Evolutionary conservation across 2,329 filamentous ascomycete species (phyloP), one percentile per base, ranked within the genome.

Genomic region (Exophiala sp.): DNA sequence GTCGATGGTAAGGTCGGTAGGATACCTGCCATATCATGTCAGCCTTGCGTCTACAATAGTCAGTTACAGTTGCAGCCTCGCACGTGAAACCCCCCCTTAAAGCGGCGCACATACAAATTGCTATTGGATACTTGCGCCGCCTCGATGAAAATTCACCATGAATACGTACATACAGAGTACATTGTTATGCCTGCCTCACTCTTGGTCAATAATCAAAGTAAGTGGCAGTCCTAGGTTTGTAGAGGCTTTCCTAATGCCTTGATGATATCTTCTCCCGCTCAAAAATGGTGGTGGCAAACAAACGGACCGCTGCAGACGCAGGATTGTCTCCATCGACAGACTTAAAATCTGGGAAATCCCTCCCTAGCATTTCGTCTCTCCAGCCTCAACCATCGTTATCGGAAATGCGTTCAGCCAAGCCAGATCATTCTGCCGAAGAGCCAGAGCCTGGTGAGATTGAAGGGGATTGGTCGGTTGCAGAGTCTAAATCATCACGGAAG

Each of bases 401-500:
- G 19, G n/a, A 24, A 4, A 41, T 41, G 38, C 19, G 7, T 8
- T 2, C 21, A 14, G 18, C 30, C 18, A 14, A 14, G n/a, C 10
- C 13, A 22, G 37, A 32, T 4, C 2, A 9, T 24, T 3, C 11
- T 32, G 5, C 10, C 5, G 13, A 43, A 19, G 14, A 5, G 23
- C 3, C 3, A 11, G 18, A 32, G 11, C 3, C 8, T 10, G 40
- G 40, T 30, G 22, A 41, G 13, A 13, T 14, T 43, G 35, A 52
- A 10, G 46, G 11, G 21, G 44, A 43, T 2, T 57, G 54, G 54
- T 30, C 29, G 7, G 45, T 57, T 6, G 54, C 45, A 11, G 51
- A 52, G 16, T 57, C 54, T 19, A 57, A 52, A 32, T 53, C 54
- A 2, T 48, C 47, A 4, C 32, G 51, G n/a, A 54, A 52, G 41